Base-by-base conservation (phyloP, 1,284 basidiomycete genomes). In the Puccinia horiana region DNA sequence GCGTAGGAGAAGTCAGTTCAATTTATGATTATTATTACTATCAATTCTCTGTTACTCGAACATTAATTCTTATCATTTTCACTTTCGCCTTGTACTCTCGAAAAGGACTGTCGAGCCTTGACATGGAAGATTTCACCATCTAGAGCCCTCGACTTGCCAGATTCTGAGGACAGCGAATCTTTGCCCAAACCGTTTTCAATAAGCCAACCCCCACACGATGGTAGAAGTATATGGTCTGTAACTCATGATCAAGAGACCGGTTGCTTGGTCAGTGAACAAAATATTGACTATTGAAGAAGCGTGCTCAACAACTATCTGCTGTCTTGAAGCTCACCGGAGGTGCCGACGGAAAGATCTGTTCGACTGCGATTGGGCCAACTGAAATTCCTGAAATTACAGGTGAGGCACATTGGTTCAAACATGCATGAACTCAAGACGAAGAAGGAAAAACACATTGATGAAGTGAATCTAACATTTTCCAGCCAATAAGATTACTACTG, bases 61-160 rank as follows among this genome's bases (percentile, higher is more conserved):
- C 29, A 61, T 12, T 29, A 8, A 3, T 20, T 29, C 44, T 44
- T 69, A 20, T 2, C 11, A 1, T 5, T 32, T 37, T 42, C 9
- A 20, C 40, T 37, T 40, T 42, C 26, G 23, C n/a, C 12, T 18
- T 70, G 8, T 8, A 23, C 47, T 12, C 29, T 42, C n/a, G 35
- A 40, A 70, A 29, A 70, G 69, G 69, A 70, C 69, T 70, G 69
- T 49, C 69, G 47, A 49, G 69, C 44, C 14, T 70, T 70, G 69
- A 70, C 69, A 29, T 70, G 69, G 69, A 70, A 49, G 18, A 4
- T 70, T 49, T 29, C 69, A 29, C 12, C 69, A 29, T n/a, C 47
- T 47, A 44, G 20, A 40, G 18, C 35, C 35, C 61, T 14, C 40
- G 61, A 49, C 42, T n/a, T 14, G 14, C 26, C n/a, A 70, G n/a